These are phyloP conservation scores for Pyrenochaeta sp. DNA, from an alignment of 2,329 filamentous ascomycete species.

Conservation along the genomic window DNA sequence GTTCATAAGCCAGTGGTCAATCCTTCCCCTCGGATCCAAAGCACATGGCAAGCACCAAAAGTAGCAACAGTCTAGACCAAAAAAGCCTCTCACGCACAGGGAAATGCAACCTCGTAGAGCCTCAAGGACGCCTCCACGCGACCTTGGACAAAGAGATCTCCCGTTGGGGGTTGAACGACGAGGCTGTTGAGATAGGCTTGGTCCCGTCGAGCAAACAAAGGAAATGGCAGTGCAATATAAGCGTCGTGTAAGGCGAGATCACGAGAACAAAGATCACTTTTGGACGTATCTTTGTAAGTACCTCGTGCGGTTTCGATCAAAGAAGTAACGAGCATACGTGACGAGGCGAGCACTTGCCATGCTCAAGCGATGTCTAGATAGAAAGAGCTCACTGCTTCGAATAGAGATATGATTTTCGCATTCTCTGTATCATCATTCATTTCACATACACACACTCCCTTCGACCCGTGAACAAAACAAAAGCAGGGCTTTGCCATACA, in stretches of 20 bases:
- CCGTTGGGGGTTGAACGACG: neutral
- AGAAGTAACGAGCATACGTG: neutral
- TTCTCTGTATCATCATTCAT: neutral
- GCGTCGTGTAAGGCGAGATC: neutral
- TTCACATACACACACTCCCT: no score
- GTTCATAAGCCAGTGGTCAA: no score
- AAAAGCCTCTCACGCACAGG: neutral
- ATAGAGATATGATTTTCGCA: neutral
- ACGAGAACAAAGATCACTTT: slow-evolving; percentile 9
- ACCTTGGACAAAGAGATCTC: slow-evolving; percentile 6
- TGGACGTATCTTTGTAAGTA: slow-evolving; percentile 6
- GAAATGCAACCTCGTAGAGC: neutral
- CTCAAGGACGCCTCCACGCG: neutral
- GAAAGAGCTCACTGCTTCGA: neutral
- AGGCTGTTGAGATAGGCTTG: neutral
- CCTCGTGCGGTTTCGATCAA: neutral
- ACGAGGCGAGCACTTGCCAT: neutral
- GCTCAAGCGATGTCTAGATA: neutral
- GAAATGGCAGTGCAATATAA: neutral
- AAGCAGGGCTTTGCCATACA: no score
- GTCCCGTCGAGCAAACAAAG: slow-evolving; percentile 6
- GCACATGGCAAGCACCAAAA: neutral
- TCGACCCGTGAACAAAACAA: no score
- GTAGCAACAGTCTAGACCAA: neutral
- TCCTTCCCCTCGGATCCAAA: neutral